Evolutionary conservation across 176 grass and related monocot species (phyloP), one percentile per base, ranked within the genome.

Genomic region (Bothriochloa decipiens): DNA sequence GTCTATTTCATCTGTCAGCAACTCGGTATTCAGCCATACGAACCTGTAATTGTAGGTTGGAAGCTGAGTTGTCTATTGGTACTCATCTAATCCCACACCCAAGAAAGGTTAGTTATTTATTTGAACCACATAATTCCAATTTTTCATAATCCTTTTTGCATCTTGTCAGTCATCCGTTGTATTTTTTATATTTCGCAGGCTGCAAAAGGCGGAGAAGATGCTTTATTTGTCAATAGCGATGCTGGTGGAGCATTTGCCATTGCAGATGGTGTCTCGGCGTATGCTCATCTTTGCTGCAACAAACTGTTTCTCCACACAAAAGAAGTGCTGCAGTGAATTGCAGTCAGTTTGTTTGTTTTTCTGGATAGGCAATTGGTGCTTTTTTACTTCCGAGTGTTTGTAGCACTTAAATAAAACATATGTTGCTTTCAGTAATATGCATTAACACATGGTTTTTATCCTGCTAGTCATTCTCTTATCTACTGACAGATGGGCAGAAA

Each of bases 221-320:
- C 96, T 17, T 95, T 95, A 75, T 95, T 98, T 86, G 80, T 78
- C 35, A 85, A 79, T 8, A 61, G 83, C 16, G 70, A 92, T 52
- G 85, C 77, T 60, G 49, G 80, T 11, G 89, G 96, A 87, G 83
- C 92, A 78, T 87, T 98, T 87, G 96, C 93, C 61, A 85, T 98
- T 75, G 96, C 96, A 68, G 96, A 98, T 76, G 96, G 96, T 37
- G 96, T 98, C 90, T 98, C 96, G 49, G 96, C 89, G 96, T 95
- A 85, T 0, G 75, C 63, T 47, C 58, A 81, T 83, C 75, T 71
- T 70, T 32, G 16, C 61, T 60, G 17, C 55, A 58, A 75, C 32
- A 7, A 80, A 39, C 11, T 52, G 1, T 67, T 6, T 42, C 17
- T 13, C 28, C 20, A 16, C 4, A 28, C 3, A 64, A 70, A 80